Evolutionary conservation across 2,329 filamentous ascomycete genomes (phyloP).

Genomic region (Colletotrichum sp.): DNA sequence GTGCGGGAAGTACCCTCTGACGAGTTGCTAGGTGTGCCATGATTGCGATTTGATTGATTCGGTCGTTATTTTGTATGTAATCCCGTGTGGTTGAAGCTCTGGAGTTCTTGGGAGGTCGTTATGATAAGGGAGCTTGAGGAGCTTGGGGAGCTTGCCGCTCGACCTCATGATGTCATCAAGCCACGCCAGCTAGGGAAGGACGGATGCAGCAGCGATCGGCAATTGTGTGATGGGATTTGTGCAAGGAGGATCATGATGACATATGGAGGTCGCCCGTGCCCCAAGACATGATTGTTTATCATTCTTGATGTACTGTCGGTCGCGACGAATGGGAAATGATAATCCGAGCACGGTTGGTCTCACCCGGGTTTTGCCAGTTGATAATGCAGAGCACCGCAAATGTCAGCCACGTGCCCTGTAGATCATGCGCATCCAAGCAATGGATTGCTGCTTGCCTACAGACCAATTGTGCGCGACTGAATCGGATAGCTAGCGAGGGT

Average conservation of each 20-base stretch:
- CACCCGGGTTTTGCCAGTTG: background rate
- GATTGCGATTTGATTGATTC: background rate
- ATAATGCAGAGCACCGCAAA: background rate
- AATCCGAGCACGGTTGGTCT: background rate
- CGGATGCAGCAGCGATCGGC: slow-evolving; percentile 10
- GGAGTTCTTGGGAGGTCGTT: no score
- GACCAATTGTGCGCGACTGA: background rate
- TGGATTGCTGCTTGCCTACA: background rate
- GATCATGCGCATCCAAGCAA: background rate
- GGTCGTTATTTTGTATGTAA: background rate
- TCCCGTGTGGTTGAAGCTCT: background rate
- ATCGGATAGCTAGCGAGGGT: background rate
- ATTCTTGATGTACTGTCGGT: background rate
- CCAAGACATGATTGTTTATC: background rate
- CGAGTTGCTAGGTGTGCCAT: background rate
- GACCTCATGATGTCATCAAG: slow-evolving; percentile 12
- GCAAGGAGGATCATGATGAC: background rate
- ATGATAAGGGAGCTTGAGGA: background rate
- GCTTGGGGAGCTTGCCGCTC: background rate
- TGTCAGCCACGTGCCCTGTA: background rate
- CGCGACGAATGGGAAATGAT: background rate
- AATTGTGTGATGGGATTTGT: background rate
- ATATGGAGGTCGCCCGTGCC: background rate
- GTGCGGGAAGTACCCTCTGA: background rate
- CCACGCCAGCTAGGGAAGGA: background rate